These are phyloP conservation scores for Dactylellina parvicollis DNA, from an alignment of 2,329 filamentous ascomycete genomes.

Conservation along the genomic window DNA sequence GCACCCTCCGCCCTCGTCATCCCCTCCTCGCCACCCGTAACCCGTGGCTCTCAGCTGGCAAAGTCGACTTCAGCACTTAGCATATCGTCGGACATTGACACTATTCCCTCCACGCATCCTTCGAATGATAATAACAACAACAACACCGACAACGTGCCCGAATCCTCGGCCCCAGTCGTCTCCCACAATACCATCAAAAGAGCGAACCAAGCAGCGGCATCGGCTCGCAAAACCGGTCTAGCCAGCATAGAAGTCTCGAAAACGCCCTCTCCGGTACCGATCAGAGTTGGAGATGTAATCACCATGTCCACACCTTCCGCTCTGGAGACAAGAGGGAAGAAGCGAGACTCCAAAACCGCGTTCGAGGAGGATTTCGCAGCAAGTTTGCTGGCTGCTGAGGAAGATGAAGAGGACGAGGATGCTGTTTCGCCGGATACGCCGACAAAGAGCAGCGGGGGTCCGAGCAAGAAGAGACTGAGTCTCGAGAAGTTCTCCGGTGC, in stretches of 20 bases:
- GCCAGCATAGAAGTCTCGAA: slow-evolving; percentile 28
- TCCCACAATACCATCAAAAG: slow-evolving; percentile 37
- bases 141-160: slow-evolving; percentile 3
- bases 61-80: slow-evolving; percentile 29
- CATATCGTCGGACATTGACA: slow-evolving; percentile 29
- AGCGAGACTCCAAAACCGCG: slow-evolving; percentile 45
- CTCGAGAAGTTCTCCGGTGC: slow-evolving; percentile 20
- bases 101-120: slow-evolving; percentile 39
- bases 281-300: slow-evolving; percentile 18
- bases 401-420: slow-evolving; percentile 18
- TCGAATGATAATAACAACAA: slow-evolving; percentile 8
- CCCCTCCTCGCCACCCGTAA: slow-evolving; percentile 30
- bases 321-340: slow-evolving; percentile 19
- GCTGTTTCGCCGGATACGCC: slow-evolving; percentile 24
- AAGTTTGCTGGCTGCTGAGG: slow-evolving; percentile 36
- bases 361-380: slow-evolving; percentile 49
- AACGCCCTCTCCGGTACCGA: slow-evolving; percentile 32
- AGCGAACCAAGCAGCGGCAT: slow-evolving; percentile 31
- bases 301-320: slow-evolving; percentile 29
- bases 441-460: slow-evolving; percentile 24
- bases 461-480: slow-evolving; percentile 30
- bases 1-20: not conserved
- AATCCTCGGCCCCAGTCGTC: slow-evolving; percentile 21
- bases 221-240: not conserved
- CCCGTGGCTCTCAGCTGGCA: slow-evolving; percentile 9